Conservation (phyloP, 345 rosid genomes). For the Camelina sativa region DNA sequence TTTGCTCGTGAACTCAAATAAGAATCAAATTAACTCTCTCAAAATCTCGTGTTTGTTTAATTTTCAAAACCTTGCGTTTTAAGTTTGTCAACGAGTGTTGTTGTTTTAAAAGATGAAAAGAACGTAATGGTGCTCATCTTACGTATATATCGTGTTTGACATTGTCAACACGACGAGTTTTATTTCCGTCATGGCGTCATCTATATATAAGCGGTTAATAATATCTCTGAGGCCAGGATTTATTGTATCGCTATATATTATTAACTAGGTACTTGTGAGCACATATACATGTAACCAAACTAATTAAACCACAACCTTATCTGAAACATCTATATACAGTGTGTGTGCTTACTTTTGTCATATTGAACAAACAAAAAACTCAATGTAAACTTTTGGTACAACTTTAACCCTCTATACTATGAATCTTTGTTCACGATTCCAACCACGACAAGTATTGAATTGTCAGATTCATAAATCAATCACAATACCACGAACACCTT, state of each 20-base stretch:
- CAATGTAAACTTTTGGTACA: not conserved
- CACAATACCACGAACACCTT: slow-evolving; percentile 31
- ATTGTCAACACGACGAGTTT: not conserved
- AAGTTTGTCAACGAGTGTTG: not conserved
- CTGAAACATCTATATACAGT: no score
- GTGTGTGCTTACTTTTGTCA: not conserved
- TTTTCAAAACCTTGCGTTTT: not conserved
- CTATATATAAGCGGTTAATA: no score
- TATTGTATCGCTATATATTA: no score
- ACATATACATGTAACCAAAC: not conserved
- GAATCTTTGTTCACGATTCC: not conserved
- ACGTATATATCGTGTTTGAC: not conserved
- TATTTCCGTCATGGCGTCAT: not conserved
- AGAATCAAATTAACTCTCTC: not conserved
- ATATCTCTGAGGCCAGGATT: no score
- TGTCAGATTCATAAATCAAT: slow-evolving; percentile 34
- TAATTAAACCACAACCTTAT: not conserved
- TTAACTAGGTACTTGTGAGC: not conserved
- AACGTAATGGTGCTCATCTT: not conserved
- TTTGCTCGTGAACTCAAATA: no score
- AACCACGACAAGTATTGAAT: not conserved
- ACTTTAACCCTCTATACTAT: not conserved
- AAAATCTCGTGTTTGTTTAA: no score
- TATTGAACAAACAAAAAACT: not conserved
- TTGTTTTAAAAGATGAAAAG: not conserved